A percentile compares a stretch with the other conserved stretches of the same genome.
These are phyloP conservation scores for Raphanus raphanistrum DNA, from an alignment of 345 rosid species.

Conservation along the genomic window DNA sequence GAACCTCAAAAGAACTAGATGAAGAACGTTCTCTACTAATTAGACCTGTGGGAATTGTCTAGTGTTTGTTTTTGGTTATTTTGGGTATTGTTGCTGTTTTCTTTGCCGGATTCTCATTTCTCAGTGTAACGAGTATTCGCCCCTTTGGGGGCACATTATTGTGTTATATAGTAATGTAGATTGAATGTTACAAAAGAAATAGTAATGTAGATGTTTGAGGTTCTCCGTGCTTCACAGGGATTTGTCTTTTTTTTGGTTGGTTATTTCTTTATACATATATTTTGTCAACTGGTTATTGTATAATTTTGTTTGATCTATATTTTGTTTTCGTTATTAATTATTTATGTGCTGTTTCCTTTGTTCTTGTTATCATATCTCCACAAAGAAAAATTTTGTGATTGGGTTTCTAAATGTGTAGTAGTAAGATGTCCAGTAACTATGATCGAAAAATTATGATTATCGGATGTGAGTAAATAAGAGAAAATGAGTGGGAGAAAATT, in stretches of 20 bases:
- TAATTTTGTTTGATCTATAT: too few species aligned
- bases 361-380: neutral
- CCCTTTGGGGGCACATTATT: neutral
- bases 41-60: slow-evolving; percentile 37
- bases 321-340: neutral
- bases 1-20: neutral
- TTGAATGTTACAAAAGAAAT: too few species aligned
- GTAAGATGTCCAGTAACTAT: neutral
- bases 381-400: too few species aligned
- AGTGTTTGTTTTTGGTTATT: slow-evolving; percentile 33
- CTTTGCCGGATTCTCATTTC: neutral
- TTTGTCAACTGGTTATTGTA: neutral
- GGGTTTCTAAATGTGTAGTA: neutral
- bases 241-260: neutral
- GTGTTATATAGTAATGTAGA: too few species aligned
- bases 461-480: neutral
- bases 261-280: neutral
- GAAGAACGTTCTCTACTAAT: slow-evolving; percentile 33
- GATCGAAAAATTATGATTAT: neutral
- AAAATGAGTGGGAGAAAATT: too few species aligned
- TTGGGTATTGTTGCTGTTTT: slow-evolving; percentile 18
- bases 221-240: slow-evolving; percentile 10
- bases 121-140: neutral
- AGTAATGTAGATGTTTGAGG: neutral
- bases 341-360: neutral